phyloP scores from a whole-genome alignment of 352 stramenopile species.

The Phytopythium vexans region DNA sequence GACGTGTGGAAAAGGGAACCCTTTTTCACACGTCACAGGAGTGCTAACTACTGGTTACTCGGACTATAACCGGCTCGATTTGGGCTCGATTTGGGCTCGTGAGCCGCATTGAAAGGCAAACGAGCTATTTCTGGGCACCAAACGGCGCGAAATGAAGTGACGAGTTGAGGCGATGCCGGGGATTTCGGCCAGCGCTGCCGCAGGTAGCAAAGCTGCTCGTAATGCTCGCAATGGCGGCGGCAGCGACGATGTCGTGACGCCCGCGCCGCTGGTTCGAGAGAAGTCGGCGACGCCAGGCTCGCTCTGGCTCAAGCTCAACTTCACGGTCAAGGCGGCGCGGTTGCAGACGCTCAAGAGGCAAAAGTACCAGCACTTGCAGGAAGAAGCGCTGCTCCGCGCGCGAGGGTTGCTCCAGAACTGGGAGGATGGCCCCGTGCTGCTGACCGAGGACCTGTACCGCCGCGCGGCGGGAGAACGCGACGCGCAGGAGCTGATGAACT shows the following conservation, averaged over 20 bases:
- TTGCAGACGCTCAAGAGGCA: slow-evolving; percentile 61
- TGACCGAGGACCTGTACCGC: slow-evolving; percentile 60
- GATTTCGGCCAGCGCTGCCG: too few species aligned
- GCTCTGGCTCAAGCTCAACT: slow-evolving; percentile 74
- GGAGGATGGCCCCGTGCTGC: slow-evolving; percentile 53
- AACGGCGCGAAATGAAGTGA: too few species aligned
- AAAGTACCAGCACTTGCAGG: slow-evolving; percentile 74
- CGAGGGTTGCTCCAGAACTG: slow-evolving; percentile 63
- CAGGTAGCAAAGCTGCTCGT: too few species aligned
- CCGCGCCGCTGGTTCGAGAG: neutral
- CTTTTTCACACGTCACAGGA: too few species aligned
- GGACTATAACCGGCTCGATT: too few species aligned
- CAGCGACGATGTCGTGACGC: neutral
- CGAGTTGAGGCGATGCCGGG: too few species aligned
- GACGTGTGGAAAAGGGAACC: too few species aligned
- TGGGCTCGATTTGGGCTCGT: too few species aligned
- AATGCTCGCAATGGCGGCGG: neutral
- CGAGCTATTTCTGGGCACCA: too few species aligned
- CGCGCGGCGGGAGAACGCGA: slow-evolving; percentile 40
- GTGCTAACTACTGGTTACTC: too few species aligned
- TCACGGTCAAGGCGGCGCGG: slow-evolving; percentile 60
- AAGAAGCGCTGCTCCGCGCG: slow-evolving; percentile 57
- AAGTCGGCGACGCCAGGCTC: slow-evolving; percentile 1
- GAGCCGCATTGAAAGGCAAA: too few species aligned
- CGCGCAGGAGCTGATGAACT: slow-evolving; percentile 57